phyloP scores from a whole-genome alignment of 495 filamentous ascomycete species.

The Neurospora intermedia region DNA sequence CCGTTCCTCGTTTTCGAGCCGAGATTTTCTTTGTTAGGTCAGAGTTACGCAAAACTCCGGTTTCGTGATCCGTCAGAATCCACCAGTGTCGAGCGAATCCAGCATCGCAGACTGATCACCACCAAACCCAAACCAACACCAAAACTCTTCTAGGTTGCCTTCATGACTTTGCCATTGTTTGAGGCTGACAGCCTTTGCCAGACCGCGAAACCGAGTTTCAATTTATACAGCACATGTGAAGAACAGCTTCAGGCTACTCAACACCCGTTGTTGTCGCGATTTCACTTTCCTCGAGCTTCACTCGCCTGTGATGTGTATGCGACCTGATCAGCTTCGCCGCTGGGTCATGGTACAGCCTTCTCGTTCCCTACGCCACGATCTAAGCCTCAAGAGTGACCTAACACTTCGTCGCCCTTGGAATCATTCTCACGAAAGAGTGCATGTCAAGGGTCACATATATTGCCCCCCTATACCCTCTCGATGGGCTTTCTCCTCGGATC shows the following conservation, averaged over 20 bases:
- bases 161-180: background rate
- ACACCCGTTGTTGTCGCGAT: background rate
- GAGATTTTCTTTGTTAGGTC: too few relatives aligned
- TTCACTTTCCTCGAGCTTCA: background rate
- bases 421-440: background rate
- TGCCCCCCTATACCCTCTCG: background rate
- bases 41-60: background rate
- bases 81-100: background rate
- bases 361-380: background rate
- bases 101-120: background rate
- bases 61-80: background rate
- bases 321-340: background rate
- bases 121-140: background rate
- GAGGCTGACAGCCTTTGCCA: background rate
- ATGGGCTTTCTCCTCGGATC: background rate
- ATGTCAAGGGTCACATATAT: background rate
- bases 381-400: background rate
- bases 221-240: background rate
- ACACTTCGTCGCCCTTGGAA: background rate
- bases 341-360: background rate
- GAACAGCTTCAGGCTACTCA: background rate
- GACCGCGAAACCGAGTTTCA: background rate
- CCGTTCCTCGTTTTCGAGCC: too few relatives aligned
- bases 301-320: background rate
- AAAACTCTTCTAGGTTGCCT: background rate